Evolutionary conservation across 2,329 filamentous ascomycete species (phyloP).

Genomic region (Botrytis fabae): DNA sequence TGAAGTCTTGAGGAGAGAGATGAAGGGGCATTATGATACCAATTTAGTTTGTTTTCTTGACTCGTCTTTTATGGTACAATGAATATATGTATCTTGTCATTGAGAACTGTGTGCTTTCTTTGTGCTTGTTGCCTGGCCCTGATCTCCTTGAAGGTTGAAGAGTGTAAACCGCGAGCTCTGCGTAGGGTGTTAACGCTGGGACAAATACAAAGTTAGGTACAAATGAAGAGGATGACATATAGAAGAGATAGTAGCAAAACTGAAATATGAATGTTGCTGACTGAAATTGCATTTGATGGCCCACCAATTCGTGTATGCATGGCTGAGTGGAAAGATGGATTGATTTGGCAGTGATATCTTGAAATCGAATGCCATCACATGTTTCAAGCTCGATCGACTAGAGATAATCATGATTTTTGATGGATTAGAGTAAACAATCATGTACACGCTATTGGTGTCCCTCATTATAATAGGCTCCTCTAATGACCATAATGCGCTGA

Average conservation of each 20-base stretch:
- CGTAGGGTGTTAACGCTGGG: background rate
- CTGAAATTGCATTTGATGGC: background rate
- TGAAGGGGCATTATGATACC: background rate
- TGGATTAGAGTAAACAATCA: slow-evolving; percentile 4
- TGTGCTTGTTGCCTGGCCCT: background rate
- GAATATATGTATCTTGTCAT: background rate
- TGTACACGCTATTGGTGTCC: background rate
- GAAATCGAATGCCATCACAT: background rate
- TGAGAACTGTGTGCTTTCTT: background rate
- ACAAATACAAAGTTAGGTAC: background rate
- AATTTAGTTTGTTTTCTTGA: background rate
- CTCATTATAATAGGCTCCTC: slow-evolving; percentile 3
- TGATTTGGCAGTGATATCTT: background rate
- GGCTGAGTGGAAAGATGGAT: background rate
- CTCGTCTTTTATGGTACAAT: background rate
- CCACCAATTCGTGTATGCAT: background rate
- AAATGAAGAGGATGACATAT: background rate
- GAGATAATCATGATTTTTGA: background rate
- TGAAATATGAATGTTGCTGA: background rate
- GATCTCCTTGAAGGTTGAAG: background rate
- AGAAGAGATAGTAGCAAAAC: background rate
- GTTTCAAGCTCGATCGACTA: background rate
- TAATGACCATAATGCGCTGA: slow-evolving; percentile 11
- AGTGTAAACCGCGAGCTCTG: background rate
- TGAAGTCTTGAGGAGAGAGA: background rate